A percentile compares a stretch with the other conserved stretches of the same genome.
These are phyloP conservation scores for Ailanthus altissimus DNA, from an alignment of 345 rosid genomes.

Conservation along the genomic window DNA sequence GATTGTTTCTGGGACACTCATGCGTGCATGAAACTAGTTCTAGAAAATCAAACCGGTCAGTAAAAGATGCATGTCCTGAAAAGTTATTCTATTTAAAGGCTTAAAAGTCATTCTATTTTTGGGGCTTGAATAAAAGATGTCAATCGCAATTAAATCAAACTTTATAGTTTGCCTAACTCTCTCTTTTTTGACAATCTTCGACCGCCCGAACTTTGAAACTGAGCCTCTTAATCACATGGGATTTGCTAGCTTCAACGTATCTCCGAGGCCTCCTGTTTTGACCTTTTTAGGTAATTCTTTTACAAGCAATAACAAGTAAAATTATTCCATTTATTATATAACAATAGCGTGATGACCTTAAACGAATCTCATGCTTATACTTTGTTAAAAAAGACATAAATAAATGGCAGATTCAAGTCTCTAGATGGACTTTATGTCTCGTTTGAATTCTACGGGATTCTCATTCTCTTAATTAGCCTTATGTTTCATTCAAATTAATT, in stretches of 20 bases:
- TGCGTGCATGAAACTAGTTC: not conserved
- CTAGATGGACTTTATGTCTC: too few species aligned
- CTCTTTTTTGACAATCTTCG: conserved; percentile 23
- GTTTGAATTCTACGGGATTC: not conserved
- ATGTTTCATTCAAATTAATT: not conserved
- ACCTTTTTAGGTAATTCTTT: conserved; percentile 1
- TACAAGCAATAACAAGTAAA: not conserved
- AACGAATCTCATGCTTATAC: not conserved
- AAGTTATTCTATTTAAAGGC: conserved; percentile 6
- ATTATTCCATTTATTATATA: not conserved
- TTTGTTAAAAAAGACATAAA: not conserved
- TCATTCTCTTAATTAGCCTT: not conserved
- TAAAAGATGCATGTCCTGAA: not conserved
- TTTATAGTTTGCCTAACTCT: conserved; percentile 28
- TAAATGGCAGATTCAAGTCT: not conserved
- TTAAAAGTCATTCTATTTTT: not conserved
- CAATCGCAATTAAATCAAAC: not conserved
- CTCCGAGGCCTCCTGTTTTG: conserved; percentile 25
- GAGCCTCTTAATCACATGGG: conserved; percentile 16
- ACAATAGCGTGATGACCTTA: not conserved
- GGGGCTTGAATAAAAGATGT: not conserved
- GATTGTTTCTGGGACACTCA: not conserved
- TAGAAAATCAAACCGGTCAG: not conserved
- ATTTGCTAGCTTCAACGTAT: conserved; percentile 16
- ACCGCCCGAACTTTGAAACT: conserved; percentile 17